Conservation (phyloP, 129 eudicot genomes). For the Silybum marianum region DNA sequence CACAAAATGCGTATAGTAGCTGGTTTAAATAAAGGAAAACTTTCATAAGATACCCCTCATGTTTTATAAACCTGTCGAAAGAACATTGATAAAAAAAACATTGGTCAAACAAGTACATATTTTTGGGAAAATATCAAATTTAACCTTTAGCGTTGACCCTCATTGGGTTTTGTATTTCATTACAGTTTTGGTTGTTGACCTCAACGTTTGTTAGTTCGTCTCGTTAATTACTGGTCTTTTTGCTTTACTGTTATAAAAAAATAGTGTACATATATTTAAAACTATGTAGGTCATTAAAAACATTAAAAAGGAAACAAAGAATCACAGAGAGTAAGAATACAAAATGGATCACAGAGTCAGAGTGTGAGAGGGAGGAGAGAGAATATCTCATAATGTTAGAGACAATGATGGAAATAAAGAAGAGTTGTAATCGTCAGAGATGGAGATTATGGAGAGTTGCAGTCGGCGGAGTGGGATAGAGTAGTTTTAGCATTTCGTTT, state of each 20-base stretch:
- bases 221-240: neutral
- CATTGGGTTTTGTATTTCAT: neutral
- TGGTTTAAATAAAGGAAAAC: constrained; percentile 19
- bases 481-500: too few relatives aligned
- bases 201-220: neutral
- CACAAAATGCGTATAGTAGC: constrained; percentile 1
- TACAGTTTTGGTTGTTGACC: neutral
- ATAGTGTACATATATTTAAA: neutral
- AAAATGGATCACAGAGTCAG: neutral
- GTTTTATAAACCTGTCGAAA: constrained; percentile 1
- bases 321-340: neutral
- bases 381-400: neutral
- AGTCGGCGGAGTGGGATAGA: neutral
- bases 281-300: neutral
- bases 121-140: neutral
- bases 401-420: neutral
- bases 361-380: neutral
- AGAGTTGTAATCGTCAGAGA: neutral
- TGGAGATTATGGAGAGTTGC: neutral
- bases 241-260: neutral
- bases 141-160: neutral
- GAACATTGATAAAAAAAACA: neutral
- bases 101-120: neutral
- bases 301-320: neutral
- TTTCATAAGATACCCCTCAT: constrained; percentile 15